Evolutionary conservation across 495 filamentous ascomycete species (phyloP), one percentile per base, ranked within the genome.

Genomic region (Neurospora sublineolata): DNA sequence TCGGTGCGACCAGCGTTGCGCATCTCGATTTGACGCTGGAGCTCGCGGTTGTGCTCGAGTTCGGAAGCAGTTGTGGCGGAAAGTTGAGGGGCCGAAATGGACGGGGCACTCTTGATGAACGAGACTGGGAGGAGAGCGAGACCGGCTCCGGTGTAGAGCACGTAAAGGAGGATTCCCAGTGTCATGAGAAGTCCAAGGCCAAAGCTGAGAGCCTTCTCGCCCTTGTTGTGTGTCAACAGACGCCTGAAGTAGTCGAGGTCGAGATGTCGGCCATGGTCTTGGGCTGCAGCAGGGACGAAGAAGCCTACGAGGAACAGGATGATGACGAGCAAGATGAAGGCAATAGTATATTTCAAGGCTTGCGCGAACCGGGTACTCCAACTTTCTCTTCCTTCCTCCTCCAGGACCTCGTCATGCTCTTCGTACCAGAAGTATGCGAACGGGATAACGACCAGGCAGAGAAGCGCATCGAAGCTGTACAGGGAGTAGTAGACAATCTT

Each of bases 371-470:
- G 86, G 72, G 87, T 83, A 4, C 84, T 88, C 68, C 89, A 73
- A 7, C 89, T 90, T 78, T 93, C 90, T n/a, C 85, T 87, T 16
- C 92, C 91, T 33, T 92, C 86, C 71, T 96, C 91, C 27, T 87
- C 83, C 39, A 92, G 92, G 68, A 92, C 91, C 82, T 97, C 91
- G 76, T 94, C 92, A 76, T 96, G 95, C 80, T 98, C 96, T 81
- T 99, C 95, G 73, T 96, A 97, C 89, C 90, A 97, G 81, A 99
- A 99, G 82, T 98, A 99, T 14, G 93, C 90, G 78, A 99, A 99
- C 2, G 95, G 95, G 23, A 97, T 89, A 23, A 97, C 88, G 40
- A 99, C 77, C 42, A 99, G 85, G 78, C 96, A 98, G 16, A 99
- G 89, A 3, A 97, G 79, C 1, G 94, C 94, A 81, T 99, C 96